Percentiles rank a stretch among this genome's conserved stretches.
phyloP scores from a whole-genome alignment of 2,329 filamentous ascomycete species.

The Daldinia sp. region DNA sequence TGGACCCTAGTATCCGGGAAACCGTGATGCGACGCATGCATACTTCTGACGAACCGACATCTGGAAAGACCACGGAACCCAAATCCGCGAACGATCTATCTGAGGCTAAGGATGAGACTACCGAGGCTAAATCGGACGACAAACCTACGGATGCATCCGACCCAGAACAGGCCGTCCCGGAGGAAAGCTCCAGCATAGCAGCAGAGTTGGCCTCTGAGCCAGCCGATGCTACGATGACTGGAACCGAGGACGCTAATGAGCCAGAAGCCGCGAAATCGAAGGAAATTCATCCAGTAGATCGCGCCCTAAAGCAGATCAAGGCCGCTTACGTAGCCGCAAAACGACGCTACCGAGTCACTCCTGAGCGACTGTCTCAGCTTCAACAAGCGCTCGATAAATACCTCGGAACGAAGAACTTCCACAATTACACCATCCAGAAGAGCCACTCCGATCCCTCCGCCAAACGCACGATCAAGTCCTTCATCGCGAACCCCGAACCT shows the following conservation, averaged over 20 bases:
- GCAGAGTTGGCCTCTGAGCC: constrained; percentile 39
- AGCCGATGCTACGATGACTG: constrained; percentile 32
- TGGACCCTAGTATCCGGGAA: constrained; percentile 70
- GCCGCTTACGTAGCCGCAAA: constrained; percentile 83
- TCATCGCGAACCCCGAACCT: constrained; percentile 77
- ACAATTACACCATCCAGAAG: constrained; percentile 98
- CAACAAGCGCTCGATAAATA: constrained; percentile 79
- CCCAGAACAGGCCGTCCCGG: not conserved
- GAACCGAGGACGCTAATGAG: constrained; percentile 22
- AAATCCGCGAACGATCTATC: constrained; percentile 27
- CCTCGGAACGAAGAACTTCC: constrained; percentile 87
- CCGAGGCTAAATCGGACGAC: constrained; percentile 19
- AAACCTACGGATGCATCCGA: constrained; percentile 19
- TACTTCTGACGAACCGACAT: constrained; percentile 37
- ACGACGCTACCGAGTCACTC: constrained; percentile 81
- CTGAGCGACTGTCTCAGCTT: constrained; percentile 74
- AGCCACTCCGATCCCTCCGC: constrained; percentile 80
- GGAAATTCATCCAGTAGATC: constrained; percentile 63
- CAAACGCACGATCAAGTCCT: constrained; percentile 92
- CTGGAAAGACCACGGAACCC: constrained; percentile 23
- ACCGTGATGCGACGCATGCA: constrained; percentile 71
- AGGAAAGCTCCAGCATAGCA: constrained; percentile 9
- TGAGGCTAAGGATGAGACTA: constrained; percentile 17
- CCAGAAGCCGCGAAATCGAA: constrained; percentile 47
- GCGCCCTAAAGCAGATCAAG: constrained; percentile 77